Percentiles rank a stretch among this genome's conserved stretches.
Evolutionary conservation across 257 asterid genomes (phyloP).

Genomic region (Nicotiana otophora): DNA sequence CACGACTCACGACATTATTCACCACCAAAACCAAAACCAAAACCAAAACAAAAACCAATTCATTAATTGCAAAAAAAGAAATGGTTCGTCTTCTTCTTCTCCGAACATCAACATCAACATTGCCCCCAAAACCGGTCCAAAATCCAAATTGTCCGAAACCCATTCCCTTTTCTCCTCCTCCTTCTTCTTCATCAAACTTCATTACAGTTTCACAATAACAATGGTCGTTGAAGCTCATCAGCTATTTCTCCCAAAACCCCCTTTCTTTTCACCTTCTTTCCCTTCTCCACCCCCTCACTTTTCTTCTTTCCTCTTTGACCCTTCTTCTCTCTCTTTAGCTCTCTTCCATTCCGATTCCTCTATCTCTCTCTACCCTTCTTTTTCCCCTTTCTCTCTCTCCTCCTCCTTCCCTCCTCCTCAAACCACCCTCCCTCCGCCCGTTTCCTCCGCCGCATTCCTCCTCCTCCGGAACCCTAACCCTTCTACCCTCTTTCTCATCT

Average conservation of each 20-base stretch:
- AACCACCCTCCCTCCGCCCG: conserved; percentile 24
- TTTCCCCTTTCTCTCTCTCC: conserved; percentile 21
- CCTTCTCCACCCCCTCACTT: conserved; percentile 35
- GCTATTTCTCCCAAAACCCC: conserved; percentile 45
- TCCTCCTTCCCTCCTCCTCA: conserved; percentile 32
- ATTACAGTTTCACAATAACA: background rate
- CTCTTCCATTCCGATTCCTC: conserved; percentile 70
- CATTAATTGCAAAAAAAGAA: background rate
- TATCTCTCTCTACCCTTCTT: conserved; percentile 55
- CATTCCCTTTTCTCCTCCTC: background rate
- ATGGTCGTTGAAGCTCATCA: conserved; percentile 46
- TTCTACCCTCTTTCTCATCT: conserved; percentile 37
- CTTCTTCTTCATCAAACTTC: background rate
- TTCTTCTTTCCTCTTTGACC: conserved; percentile 51
- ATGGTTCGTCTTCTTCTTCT: background rate
- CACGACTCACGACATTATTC: no score
- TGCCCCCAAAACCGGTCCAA: background rate
- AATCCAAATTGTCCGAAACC: background rate
- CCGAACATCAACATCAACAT: background rate
- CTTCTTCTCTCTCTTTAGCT: conserved; percentile 49
- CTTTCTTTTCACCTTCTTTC: conserved; percentile 15
- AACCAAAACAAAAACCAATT: no score
- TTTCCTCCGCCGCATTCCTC: conserved; percentile 43
- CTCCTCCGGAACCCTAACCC: conserved; percentile 39
- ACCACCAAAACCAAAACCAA: no score